Percentiles rank a stretch among this genome's conserved stretches.
Evolutionary conservation across 371 early-diverging fungal species (phyloP).

Genomic region (Apophysomyces trapeziformis): DNA sequence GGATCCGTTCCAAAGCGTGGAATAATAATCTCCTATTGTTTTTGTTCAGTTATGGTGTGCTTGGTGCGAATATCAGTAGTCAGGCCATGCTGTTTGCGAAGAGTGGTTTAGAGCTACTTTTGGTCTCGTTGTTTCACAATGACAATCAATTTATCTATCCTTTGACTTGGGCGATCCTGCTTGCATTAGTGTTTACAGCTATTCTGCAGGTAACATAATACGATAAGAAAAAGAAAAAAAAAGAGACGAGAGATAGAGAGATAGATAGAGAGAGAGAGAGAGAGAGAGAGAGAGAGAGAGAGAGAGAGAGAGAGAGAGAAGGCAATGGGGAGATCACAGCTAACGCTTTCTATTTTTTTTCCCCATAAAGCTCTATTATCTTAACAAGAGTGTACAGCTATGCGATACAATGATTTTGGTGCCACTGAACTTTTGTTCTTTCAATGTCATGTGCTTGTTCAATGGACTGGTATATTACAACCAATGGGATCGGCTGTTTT

Average conservation of each 20-base stretch:
- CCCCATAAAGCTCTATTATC: conserved; percentile 67
- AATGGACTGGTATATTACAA: conserved; percentile 84
- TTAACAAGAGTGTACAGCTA: conserved; percentile 74
- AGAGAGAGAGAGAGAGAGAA: not conserved
- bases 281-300: not conserved
- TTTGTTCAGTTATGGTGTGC: conserved; percentile 61
- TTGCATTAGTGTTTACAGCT: conserved; percentile 67
- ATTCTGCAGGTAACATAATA: conserved; percentile 61
- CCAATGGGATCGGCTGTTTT: conserved; percentile 69
- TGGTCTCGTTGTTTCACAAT: conserved; percentile 62
- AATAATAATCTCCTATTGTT: not conserved
- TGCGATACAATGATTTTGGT: conserved; percentile 82
- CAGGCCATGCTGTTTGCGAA: conserved; percentile 84
- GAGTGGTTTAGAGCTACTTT: conserved; percentile 78
- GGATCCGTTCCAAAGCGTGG: too few species aligned
- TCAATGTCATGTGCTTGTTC: conserved; percentile 76
- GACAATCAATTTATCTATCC: conserved; percentile 79
- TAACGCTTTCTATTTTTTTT: conserved; percentile 1
- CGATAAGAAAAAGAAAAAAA: not conserved
- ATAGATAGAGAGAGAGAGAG: not conserved
- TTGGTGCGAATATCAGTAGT: conserved; percentile 79
- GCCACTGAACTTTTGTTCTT: conserved; percentile 80
- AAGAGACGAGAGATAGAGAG: not conserved
- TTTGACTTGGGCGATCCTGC: conserved; percentile 73
- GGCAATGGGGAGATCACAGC: not conserved